Evolutionary conservation across 2,329 filamentous ascomycete species (phyloP).

Genomic region (Canariomyces notabilis): DNA sequence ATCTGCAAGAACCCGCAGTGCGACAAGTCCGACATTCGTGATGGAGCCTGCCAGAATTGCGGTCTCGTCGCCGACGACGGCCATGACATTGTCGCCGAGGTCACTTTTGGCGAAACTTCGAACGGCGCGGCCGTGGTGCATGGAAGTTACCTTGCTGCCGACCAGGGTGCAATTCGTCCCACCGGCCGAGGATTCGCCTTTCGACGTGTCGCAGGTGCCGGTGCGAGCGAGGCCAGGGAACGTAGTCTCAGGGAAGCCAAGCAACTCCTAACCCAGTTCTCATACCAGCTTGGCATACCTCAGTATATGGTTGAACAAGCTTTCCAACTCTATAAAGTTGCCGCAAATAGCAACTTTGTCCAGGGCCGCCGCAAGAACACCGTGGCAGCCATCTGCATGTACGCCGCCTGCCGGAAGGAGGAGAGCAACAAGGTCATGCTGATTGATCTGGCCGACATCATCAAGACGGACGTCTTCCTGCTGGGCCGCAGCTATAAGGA

Average conservation of each 20-base stretch:
- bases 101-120: conserved; percentile 83
- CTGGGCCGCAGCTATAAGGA: conserved; percentile 87
- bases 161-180: conserved; percentile 71
- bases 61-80: conserved; percentile 78
- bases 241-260: conserved; percentile 55
- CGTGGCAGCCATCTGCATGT: conserved; percentile 86
- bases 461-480: conserved; percentile 82
- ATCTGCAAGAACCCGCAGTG: conserved; percentile 57
- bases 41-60: conserved; percentile 74
- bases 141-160: conserved; percentile 79
- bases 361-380: conserved; percentile 80
- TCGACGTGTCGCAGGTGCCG: conserved; percentile 48
- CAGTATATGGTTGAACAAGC: conserved; percentile 61
- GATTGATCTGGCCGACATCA: conserved; percentile 87
- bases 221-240: conserved; percentile 53
- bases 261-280: conserved; percentile 58
- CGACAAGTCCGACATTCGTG: conserved; percentile 55
- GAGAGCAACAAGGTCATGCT: conserved; percentile 82
- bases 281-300: conserved; percentile 53
- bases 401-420: conserved; percentile 77
- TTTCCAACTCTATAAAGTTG: conserved; percentile 70
- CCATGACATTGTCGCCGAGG: conserved; percentile 79
- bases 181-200: conserved; percentile 55
- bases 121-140: conserved; percentile 85
- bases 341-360: conserved; percentile 69